A percentile compares a stretch with the other conserved stretches of the same genome.
phyloP scores from a whole-genome alignment of 768 basidiomycete genomes.

The Termitomyces sp. region DNA sequence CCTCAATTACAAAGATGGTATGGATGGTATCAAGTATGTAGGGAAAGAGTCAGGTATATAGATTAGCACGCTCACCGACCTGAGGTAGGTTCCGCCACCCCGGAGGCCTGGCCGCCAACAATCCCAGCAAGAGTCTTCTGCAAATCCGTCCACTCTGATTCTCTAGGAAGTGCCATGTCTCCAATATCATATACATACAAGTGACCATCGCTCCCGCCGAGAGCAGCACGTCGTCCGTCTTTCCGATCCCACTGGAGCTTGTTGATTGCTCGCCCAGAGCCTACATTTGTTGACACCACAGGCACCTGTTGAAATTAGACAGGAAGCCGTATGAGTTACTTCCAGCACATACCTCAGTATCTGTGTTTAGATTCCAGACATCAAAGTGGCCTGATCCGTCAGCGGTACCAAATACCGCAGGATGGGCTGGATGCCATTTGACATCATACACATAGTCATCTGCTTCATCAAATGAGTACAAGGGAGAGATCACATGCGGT shows the following conservation, averaged over 20 bases:
- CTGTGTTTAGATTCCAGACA: slow-evolving; percentile 95
- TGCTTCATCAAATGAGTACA: slow-evolving; percentile 95
- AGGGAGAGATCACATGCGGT: slow-evolving; percentile 55
- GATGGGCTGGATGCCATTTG: slow-evolving; percentile 96
- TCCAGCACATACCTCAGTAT: slow-evolving; percentile 82
- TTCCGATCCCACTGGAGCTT: slow-evolving; percentile 94
- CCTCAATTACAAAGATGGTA: neutral
- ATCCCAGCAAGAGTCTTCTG: slow-evolving; percentile 81
- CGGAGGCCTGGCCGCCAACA: slow-evolving; percentile 47
- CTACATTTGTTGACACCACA: slow-evolving; percentile 79
- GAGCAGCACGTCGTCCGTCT: slow-evolving; percentile 82
- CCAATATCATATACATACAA: slow-evolving; percentile 95
- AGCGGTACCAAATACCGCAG: slow-evolving; percentile 88
- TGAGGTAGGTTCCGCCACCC: slow-evolving; percentile 21
- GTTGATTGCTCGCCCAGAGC: slow-evolving; percentile 82
- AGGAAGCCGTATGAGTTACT: neutral
- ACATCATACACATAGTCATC: slow-evolving; percentile 99
- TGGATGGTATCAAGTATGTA: neutral
- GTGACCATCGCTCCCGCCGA: slow-evolving; percentile 90
- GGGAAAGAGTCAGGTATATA: neutral
- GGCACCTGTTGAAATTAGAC: slow-evolving; percentile 60
- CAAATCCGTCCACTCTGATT: slow-evolving; percentile 91
- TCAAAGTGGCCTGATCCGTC: slow-evolving; percentile 96
- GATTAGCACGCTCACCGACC: slow-evolving; percentile 8
- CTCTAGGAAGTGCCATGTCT: slow-evolving; percentile 82